Percentiles rank a stretch among this genome's conserved stretches.
These are phyloP conservation scores for Podospora pseudoanserina DNA, from an alignment of 495 filamentous ascomycete genomes.

Conservation along the genomic window DNA sequence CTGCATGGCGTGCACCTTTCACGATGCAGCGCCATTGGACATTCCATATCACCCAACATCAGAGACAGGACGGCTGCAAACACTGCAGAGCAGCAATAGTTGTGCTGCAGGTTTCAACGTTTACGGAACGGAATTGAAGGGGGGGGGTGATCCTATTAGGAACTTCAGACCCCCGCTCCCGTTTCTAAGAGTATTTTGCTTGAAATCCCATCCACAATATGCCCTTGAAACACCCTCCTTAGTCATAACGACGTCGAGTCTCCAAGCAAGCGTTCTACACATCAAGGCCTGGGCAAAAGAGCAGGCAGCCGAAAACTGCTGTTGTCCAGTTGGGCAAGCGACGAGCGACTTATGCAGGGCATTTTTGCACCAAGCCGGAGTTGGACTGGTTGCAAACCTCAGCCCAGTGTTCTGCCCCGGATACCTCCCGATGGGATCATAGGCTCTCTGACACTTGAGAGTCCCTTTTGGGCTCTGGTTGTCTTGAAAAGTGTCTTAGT, in stretches of 20 bases:
- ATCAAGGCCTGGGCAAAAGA: no score
- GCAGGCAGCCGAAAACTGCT: no score
- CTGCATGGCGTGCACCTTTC: not conserved
- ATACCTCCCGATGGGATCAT: no score
- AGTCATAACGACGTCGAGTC: not conserved
- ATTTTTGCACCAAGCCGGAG: no score
- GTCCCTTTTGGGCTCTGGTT: no score
- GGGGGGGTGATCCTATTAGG: not conserved
- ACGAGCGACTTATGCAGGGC: no score
- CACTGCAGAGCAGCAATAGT: not conserved
- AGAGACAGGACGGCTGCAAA: not conserved
- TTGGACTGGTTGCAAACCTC: no score
- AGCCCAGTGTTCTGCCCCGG: no score
- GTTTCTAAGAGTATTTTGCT: not conserved
- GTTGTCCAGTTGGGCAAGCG: no score
- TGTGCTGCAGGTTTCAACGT: not conserved
- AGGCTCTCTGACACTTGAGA: no score
- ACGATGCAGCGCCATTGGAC: not conserved
- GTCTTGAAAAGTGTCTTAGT: no score
- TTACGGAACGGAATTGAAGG: not conserved
- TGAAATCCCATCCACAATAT: not conserved
- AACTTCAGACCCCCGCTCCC: not conserved
- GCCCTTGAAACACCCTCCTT: not conserved
- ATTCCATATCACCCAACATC: not conserved
- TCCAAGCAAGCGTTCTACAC: no score